phyloP scores from a whole-genome alignment of 805 yeast genomes.

The Metschnikowia baotianmanensis region DNA sequence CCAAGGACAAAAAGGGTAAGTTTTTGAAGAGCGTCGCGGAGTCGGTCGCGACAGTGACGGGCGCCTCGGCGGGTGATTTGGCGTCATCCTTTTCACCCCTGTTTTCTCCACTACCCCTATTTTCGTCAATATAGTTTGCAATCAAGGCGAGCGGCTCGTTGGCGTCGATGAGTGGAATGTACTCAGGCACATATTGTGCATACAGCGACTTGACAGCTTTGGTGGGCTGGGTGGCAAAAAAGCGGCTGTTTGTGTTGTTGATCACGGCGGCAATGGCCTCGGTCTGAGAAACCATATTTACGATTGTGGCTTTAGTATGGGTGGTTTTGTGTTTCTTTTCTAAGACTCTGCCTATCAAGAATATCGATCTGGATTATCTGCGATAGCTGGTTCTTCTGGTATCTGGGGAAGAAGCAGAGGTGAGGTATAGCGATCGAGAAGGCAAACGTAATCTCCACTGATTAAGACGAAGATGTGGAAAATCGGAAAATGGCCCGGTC shows the following conservation, averaged over 20 bases:
- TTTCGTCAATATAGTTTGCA: slow-evolving; percentile 27
- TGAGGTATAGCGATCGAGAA: too few species aligned
- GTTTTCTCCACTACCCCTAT: too few species aligned
- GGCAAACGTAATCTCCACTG: too few species aligned
- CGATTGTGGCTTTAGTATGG: too few species aligned
- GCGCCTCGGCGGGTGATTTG: background rate
- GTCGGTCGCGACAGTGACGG: slow-evolving; percentile 49
- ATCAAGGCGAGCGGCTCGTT: slow-evolving; percentile 55
- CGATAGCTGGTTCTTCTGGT: too few species aligned
- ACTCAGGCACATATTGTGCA: slow-evolving; percentile 24
- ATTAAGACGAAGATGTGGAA: too few species aligned
- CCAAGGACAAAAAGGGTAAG: slow-evolving; percentile 55
- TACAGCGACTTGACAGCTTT: slow-evolving; percentile 40
- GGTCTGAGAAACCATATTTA: slow-evolving; percentile 14
- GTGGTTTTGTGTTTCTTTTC: background rate
- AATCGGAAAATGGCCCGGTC: too few species aligned
- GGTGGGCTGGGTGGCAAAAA: slow-evolving; percentile 48
- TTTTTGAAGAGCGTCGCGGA: slow-evolving; percentile 54
- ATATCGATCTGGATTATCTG: background rate
- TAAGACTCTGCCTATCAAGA: background rate
- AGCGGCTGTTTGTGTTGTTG: slow-evolving; percentile 27
- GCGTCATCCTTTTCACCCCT: slow-evolving; percentile 15
- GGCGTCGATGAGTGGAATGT: slow-evolving; percentile 34
- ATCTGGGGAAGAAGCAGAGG: too few species aligned
- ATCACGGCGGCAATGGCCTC: slow-evolving; percentile 23